These are phyloP conservation scores for Allium cepa DNA, from an alignment of 106 monocot species.

Conservation along the genomic window DNA sequence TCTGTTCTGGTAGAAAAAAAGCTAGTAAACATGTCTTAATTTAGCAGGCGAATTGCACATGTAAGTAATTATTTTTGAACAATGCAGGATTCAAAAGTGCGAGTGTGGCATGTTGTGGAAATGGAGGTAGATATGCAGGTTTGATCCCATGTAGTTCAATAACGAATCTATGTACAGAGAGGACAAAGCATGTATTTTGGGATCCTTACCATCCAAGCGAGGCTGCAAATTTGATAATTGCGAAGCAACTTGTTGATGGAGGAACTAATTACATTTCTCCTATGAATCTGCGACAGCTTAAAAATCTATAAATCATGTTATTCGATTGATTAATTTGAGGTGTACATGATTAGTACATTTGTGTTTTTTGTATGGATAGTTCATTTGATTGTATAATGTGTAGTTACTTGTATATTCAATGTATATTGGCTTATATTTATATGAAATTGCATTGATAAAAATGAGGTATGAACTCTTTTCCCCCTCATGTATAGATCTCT, in stretches of 20 bases:
- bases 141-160: conserved; percentile 70
- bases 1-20: too few relatives aligned
- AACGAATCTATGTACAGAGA: conserved; percentile 46
- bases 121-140: conserved; percentile 56
- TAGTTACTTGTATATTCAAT: not conserved
- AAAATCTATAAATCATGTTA: conserved; percentile 6
- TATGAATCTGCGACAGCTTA: conserved; percentile 51
- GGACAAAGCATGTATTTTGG: conserved; percentile 68
- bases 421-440: not conserved
- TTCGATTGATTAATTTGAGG: not conserved
- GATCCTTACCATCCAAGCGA: conserved; percentile 91
- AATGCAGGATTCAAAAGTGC: conserved; percentile 64
- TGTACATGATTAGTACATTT: not conserved
- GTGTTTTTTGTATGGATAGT: not conserved
- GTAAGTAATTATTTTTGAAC: too few relatives aligned
- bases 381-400: not conserved
- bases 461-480: not conserved
- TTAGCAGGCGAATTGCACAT: too few relatives aligned
- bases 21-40: too few relatives aligned
- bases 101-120: conserved; percentile 64
- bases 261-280: conserved; percentile 64
- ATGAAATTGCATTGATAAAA: not conserved
- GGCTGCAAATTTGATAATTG: conserved; percentile 61
- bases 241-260: conserved; percentile 64
- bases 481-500: not conserved